Evolutionary conservation across 371 early-diverging fungal species (phyloP), one percentile per base, ranked within the genome.

Genomic region (Mortierella sp.): DNA sequence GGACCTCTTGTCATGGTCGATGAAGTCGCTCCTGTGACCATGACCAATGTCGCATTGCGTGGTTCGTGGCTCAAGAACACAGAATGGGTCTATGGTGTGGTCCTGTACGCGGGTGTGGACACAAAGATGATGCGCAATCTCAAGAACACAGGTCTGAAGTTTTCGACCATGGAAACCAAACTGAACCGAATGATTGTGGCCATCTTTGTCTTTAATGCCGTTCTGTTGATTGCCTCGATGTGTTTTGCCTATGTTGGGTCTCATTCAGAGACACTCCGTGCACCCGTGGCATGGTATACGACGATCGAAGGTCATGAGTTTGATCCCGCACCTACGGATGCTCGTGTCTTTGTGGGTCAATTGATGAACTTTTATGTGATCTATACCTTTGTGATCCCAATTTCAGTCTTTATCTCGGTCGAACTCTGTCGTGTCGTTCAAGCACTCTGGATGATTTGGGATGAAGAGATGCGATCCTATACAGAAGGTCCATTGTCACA

Each of bases 61-160:
- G 96, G 96, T 11, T 93, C 93, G 1, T 88, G 89, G 74, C 84
- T 96, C 68, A 86, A 95, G 71, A 96, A 96, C 72, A 95, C 95
- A 0, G 87, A 87, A 6, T 95, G 93, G 86, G 86, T 91, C 43
- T 92, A 88, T 66, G 96, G 91, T 28, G 86, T 92, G 57, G 95
- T 89, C 7, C 84, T 95, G 1, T 95, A 91, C 63, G 89, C 95
- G 0, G 96, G 96, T 25, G 93, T 92, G 62, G 95, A 96, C 70
- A 90, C 95, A 29, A 93, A 93, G 72, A 85, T 96, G 68, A 89
- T 94, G 82, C 86, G 81, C 16, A 94, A 94, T 60, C 86, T 86
- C 52, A 87, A 86, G 66, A 83, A 85, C 73, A 89, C 86, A 29
- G 84, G 84, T 50, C 85, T 89, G 46, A 92, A 92, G 75, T 83